Conservation (phyloP, 257 asterid genomes). For the Lithospermum erythrorhizon region DNA sequence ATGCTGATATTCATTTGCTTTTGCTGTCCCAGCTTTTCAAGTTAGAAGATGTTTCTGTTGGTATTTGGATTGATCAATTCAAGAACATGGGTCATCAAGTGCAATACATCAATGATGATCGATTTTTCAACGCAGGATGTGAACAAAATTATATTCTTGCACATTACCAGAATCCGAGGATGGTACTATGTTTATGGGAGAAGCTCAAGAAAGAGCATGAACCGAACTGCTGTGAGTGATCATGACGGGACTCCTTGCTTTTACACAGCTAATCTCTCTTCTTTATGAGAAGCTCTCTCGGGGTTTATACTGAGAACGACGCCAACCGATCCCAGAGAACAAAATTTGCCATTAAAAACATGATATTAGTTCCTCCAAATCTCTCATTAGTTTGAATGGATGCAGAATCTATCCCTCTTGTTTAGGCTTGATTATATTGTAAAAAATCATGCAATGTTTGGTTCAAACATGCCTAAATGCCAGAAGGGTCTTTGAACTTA, state of each 20-base stretch:
- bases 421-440: no score
- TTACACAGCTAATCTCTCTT: not conserved
- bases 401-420: no score
- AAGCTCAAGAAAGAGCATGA: slow-evolving; percentile 57
- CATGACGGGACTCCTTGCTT: not conserved
- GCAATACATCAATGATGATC: slow-evolving; percentile 44
- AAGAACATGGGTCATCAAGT: slow-evolving; percentile 32
- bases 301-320: no score
- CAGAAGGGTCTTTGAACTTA: no score
- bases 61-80: slow-evolving; percentile 76
- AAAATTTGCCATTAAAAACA: no score
- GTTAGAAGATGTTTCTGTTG: slow-evolving; percentile 95
- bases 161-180: slow-evolving; percentile 82
- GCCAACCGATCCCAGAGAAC: no score
- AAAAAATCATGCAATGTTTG: no score
- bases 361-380: no score
- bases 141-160: slow-evolving; percentile 72
- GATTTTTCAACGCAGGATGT: slow-evolving; percentile 68
- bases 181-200: slow-evolving; percentile 80
- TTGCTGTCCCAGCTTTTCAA: slow-evolving; percentile 52
- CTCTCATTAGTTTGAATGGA: no score
- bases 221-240: slow-evolving; percentile 70
- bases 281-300: no score
- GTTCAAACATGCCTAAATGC: no score
- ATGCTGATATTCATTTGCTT: not conserved